phyloP scores from a whole-genome alignment of 768 basidiomycete species.

The Termitomyces sp. region DNA sequence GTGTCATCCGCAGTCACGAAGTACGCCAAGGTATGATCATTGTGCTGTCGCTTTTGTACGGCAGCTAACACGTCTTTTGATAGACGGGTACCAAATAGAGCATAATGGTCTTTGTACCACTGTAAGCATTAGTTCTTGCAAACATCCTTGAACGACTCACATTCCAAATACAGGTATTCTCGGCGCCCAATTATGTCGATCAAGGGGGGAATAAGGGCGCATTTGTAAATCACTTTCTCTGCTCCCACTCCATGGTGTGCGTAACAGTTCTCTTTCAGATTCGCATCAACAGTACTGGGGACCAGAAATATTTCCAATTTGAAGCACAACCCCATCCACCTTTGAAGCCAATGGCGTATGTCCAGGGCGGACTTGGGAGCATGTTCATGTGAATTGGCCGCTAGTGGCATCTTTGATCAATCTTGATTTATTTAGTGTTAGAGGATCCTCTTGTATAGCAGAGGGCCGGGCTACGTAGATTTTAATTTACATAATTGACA shows the following conservation, averaged over 20 bases:
- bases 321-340: constrained; percentile 87
- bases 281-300: constrained; percentile 76
- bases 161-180: constrained; percentile 63
- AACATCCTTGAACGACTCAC: constrained; percentile 12
- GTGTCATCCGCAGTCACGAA: constrained; percentile 94
- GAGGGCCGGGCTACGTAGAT: neutral
- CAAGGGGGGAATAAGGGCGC: constrained; percentile 91
- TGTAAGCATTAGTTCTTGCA: constrained; percentile 35
- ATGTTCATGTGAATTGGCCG: constrained; percentile 55
- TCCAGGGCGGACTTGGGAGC: constrained; percentile 59
- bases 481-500: neutral
- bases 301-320: constrained; percentile 74
- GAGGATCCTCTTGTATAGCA: neutral
- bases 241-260: neutral
- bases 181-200: constrained; percentile 94
- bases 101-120: constrained; percentile 95
- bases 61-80: constrained; percentile 4
- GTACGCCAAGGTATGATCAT: constrained; percentile 73
- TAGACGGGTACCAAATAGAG: constrained; percentile 92
- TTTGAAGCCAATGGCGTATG: constrained; percentile 91
- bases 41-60: neutral
- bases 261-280: constrained; percentile 45
- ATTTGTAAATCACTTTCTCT: constrained; percentile 53
- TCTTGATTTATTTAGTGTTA: constrained; percentile 4
- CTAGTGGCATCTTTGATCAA: neutral